Base-by-base conservation (phyloP, 1,284 basidiomycete genomes). In the Sanguinoderma infundibulare region DNA sequence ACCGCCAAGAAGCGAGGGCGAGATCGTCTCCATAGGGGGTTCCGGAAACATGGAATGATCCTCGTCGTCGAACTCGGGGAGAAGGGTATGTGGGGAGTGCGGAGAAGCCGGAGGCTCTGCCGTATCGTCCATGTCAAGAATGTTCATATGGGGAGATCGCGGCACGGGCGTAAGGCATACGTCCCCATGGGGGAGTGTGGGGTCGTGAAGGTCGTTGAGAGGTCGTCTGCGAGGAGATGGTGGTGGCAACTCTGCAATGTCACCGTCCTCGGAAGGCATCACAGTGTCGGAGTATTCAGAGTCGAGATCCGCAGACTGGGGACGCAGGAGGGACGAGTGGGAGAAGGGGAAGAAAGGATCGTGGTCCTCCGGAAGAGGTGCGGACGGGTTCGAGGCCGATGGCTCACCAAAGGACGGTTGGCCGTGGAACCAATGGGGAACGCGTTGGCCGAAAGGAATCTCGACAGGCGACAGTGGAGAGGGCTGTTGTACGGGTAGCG, bases 121-220 rank as follows among this genome's bases (percentile, higher is more conserved):
- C 5, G 22, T 32, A 24, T 64, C 65, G 39, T 62, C 59, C 55
- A 56, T 57, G 52, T 67, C 56, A 26, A 57, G 55, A 28, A n/a
- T n/a, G n/a, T n/a, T 69, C 67, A 59, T 32, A 26, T 64, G 69
- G n/a, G 69, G 65, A 1, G 69, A 67, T 35, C 64, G 64, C 40
- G 69, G 69, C 14, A 65, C 53, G 24, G 69, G 69, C 1, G 69
- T 70, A 14, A 60, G 57, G 40, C 52, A 66, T 9, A 62, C 39
- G 53, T 65, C 64, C 50, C 62, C 63, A 38, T 64, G 56, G 12
- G 57, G 55, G 14, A 53, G 65, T 6, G 47, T 59, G 10, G 53
- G 39, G 22, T 63, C 65, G 52, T 61, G 53, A 59, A 66, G 62
- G 38, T 64, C 65, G 51, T 63, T 64, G 26, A 67, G 59, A 12